Evolutionary conservation across 768 basidiomycete species (phyloP).

Genomic region (Postia placenta): DNA sequence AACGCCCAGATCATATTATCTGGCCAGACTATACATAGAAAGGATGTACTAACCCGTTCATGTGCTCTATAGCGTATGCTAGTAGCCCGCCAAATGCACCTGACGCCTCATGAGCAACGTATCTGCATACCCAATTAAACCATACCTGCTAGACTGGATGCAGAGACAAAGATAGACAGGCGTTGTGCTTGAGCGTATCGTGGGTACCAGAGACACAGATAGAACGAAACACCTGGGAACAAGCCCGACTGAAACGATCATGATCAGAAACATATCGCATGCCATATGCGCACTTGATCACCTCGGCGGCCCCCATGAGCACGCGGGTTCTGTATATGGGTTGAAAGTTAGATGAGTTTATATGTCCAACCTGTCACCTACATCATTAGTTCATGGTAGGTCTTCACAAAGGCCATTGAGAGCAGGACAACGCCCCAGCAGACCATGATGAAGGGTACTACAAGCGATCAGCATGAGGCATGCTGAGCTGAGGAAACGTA

Average conservation of each 20-base stretch:
- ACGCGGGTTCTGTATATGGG: not conserved
- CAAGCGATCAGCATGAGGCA: not conserved
- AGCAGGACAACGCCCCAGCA: conserved; percentile 7
- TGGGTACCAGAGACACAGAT: conserved; percentile 11
- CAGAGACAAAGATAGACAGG: conserved; percentile 3
- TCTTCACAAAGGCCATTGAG: conserved; percentile 8
- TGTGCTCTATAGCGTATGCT: conserved; percentile 9
- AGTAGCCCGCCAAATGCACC: conserved; percentile 12
- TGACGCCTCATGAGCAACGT: not conserved
- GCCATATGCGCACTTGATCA: not conserved
- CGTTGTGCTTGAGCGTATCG: conserved; percentile 6
- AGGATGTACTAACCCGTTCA: conserved; percentile 7
- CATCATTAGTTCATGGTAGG: conserved; percentile 4
- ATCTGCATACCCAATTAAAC: no score
- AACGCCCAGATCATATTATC: no score
- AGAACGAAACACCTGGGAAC: conserved; percentile 12
- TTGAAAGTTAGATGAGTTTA: not conserved
- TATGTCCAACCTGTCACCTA: not conserved
- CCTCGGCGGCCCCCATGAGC: conserved; percentile 6
- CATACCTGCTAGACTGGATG: conserved; percentile 8
- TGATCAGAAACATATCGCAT: not conserved
- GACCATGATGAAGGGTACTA: conserved; percentile 9
- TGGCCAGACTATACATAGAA: no score
- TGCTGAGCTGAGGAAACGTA: not conserved
- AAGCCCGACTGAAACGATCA: conserved; percentile 6